Percentiles rank a stretch among this genome's conserved stretches.
These are phyloP conservation scores for Termitomyces sp. DNA, from an alignment of 768 basidiomycete species.

Conservation along the genomic window DNA sequence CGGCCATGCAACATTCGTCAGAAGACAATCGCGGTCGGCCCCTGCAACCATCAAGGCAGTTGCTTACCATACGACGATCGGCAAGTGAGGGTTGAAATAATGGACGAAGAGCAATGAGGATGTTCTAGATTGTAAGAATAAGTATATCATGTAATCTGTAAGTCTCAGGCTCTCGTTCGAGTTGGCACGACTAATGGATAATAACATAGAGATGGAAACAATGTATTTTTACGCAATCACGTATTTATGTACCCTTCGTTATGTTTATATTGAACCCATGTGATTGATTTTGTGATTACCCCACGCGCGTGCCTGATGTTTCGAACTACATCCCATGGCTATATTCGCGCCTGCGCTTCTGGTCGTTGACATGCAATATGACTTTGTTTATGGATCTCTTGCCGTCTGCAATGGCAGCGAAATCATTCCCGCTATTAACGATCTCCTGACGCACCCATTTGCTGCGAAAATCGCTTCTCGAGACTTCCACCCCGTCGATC, in stretches of 20 bases:
- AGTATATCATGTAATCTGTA: not conserved
- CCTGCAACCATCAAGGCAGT: not conserved
- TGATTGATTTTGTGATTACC: not conserved
- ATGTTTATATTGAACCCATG: not conserved
- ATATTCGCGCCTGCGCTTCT: conserved; percentile 48
- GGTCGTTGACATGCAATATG: conserved; percentile 78
- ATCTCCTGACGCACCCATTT: conserved; percentile 55
- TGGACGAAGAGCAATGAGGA: conserved; percentile 1
- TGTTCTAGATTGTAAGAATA: not conserved
- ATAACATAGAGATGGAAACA: not conserved
- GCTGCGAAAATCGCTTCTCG: conserved; percentile 45
- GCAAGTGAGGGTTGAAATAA: conserved; percentile 25
- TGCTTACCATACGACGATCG: conserved; percentile 24
- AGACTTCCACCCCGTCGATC: conserved; percentile 53
- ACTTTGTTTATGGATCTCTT: conserved; percentile 73
- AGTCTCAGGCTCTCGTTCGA: not conserved
- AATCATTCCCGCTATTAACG: conserved; percentile 51
- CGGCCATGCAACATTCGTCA: conserved; percentile 2
- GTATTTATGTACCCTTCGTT: not conserved
- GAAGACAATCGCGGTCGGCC: conserved; percentile 9
- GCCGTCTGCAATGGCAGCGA: conserved; percentile 57
- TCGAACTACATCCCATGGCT: not conserved
- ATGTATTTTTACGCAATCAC: conserved; percentile 3
- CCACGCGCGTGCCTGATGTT: no score
- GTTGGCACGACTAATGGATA: not conserved